Base-by-base conservation (phyloP, 805 yeast genomes). In the Lachancea mirantina region DNA sequence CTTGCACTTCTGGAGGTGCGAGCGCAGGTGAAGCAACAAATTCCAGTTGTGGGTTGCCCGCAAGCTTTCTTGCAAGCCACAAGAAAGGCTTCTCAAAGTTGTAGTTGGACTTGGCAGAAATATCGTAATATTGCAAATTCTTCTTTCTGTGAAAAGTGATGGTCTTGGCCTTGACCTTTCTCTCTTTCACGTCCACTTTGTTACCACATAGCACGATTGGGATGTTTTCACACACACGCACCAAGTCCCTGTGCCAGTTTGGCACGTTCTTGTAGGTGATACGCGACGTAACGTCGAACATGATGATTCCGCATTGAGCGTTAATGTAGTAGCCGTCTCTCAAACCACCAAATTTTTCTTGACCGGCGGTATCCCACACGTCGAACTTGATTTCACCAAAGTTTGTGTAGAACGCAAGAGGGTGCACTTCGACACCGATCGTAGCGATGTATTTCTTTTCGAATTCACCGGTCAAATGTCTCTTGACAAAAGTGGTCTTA, bases 61-160 rank as follows among this genome's bases (percentile, higher is more conserved):
- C 95, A 57, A 92, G 78, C 72, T 92, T 92, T 78, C 98, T 84
- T 35, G 99, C 98, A 59, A 92, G 84, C 99, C 99, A 92, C 68
- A 92, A 78, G 83, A 92, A 92, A 48, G 99, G 99, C 75, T 94
- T 92, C 74, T 92, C 99, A 58, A 92, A 92, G 77, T 92, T 94
- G 76, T 92, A 92, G 76, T 92, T 92, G 48, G 98, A 92, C 74
- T 92, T 92, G 66, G 99, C 99, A 41, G 97, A 89, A 64, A 92
- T 92, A 69, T 92, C 99, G 74, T 92, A 92, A 74, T 92, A 92
- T 72, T 92, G 99, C 67, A 92, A 76, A 75, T 92, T 92, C 80
- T 92, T 92, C 94, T 92, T 92, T 78, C 99, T 84, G 85, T 92
- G 99, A 96, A 92, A 92, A 52, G 99, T 92, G 74, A 92, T 92